Percentiles rank a stretch among this genome's conserved stretches.
Conservation (phyloP, 1,284 basidiomycete species). For the Naganishia sp. region DNA sequence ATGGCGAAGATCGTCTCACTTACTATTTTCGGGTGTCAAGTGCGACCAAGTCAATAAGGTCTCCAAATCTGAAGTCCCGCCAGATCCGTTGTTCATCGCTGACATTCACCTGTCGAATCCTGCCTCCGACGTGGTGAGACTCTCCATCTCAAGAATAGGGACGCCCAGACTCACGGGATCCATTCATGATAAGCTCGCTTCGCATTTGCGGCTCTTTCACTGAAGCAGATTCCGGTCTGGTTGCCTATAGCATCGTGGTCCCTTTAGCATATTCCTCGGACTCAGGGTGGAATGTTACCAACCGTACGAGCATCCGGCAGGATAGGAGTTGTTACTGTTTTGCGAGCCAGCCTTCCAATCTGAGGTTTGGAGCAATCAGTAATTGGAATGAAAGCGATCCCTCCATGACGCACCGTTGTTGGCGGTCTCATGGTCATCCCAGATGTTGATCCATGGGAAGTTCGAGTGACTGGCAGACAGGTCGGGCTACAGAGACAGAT, state of each 20-base stretch:
- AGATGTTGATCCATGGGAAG: slow-evolving; percentile 64
- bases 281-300: neutral
- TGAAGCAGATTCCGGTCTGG: slow-evolving; percentile 57
- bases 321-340: slow-evolving; percentile 62
- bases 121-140: neutral
- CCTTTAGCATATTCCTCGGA: neutral
- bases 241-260: slow-evolving; percentile 9
- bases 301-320: slow-evolving; percentile 39
- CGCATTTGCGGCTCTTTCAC: slow-evolving; percentile 65
- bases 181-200: slow-evolving; percentile 67
- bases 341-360: slow-evolving; percentile 64
- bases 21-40: slow-evolving; percentile 64
- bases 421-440: slow-evolving; percentile 66
- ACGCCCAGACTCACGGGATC: slow-evolving; percentile 57
- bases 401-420: slow-evolving; percentile 55
- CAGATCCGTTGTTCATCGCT: slow-evolving; percentile 67
- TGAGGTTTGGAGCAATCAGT: neutral
- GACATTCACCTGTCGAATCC: slow-evolving; percentile 63
- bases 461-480: slow-evolving; percentile 59
- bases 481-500: slow-evolving; percentile 40
- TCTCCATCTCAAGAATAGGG: neutral
- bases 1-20: neutral
- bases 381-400: neutral
- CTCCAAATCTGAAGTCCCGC: slow-evolving; percentile 66
- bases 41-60: slow-evolving; percentile 58